Evolutionary conservation across 1,139 yeast species (phyloP).

Genomic region (Pneumocystis murina): DNA sequence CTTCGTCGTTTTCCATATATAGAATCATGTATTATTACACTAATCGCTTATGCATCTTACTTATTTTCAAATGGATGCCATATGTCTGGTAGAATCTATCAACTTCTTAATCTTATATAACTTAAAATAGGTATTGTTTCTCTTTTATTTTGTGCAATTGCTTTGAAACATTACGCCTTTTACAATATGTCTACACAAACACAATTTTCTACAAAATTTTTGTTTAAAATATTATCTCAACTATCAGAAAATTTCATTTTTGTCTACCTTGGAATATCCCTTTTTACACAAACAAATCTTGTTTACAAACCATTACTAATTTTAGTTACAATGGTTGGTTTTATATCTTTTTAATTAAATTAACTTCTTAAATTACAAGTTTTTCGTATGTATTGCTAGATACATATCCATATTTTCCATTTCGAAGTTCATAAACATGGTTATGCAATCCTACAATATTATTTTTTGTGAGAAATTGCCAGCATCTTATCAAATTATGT

Average conservation of each 20-base stretch:
- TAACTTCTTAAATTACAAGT: constrained; percentile 1
- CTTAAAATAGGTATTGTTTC: constrained; percentile 74
- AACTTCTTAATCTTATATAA: background rate
- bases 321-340: constrained; percentile 59
- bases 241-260: constrained; percentile 92
- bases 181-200: constrained; percentile 95
- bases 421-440: constrained; percentile 66
- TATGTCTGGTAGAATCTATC: constrained; percentile 11
- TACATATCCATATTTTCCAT: constrained; percentile 97
- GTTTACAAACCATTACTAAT: constrained; percentile 88
- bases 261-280: constrained; percentile 81
- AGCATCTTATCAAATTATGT: constrained; percentile 94
- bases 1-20: constrained; percentile 88
- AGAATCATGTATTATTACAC: constrained; percentile 79
- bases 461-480: constrained; percentile 72
- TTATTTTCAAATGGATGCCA: constrained; percentile 98
- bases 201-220: constrained; percentile 88
- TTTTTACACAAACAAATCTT: constrained; percentile 88
- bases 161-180: constrained; percentile 91
- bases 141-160: constrained; percentile 85
- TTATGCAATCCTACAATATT: background rate
- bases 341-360: background rate
- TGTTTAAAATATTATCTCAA: constrained; percentile 86
- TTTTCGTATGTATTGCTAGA: constrained; percentile 81
- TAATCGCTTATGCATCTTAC: constrained; percentile 90